phyloP scores from a whole-genome alignment of 116 monocot genomes.

The Cymodocea nodosa region DNA sequence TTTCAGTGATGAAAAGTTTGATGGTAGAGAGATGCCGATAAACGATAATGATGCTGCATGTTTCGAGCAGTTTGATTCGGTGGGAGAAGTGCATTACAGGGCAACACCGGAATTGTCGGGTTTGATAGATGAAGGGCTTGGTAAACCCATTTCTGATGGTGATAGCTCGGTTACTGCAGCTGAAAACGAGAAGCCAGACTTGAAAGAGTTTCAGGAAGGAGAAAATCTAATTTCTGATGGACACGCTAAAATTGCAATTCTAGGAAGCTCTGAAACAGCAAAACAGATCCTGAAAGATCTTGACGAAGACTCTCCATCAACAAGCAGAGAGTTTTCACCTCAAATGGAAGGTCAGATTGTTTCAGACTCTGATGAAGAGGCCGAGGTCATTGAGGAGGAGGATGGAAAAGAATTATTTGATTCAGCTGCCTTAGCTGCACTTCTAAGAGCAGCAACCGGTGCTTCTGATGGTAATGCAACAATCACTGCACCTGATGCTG shows the following conservation, averaged over 20 bases:
- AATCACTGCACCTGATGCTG: conserved; percentile 34
- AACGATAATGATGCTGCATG: background rate
- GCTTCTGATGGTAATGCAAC: conserved; percentile 44
- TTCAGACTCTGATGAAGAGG: conserved; percentile 58
- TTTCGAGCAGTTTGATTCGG: background rate
- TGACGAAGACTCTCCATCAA: conserved; percentile 31
- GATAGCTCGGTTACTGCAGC: background rate
- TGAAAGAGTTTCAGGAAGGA: background rate
- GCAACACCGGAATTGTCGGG: background rate
- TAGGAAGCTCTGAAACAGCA: conserved; percentile 27
- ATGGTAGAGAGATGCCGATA: background rate
- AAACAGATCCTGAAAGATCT: conserved; percentile 47
- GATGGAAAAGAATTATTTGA: conserved; percentile 61
- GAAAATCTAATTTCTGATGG: conserved; percentile 6
- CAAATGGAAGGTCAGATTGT: conserved; percentile 42
- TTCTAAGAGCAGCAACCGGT: conserved; percentile 71
- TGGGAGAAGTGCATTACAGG: background rate
- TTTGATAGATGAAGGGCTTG: background rate
- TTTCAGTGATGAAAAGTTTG: too few relatives aligned
- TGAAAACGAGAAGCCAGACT: background rate
- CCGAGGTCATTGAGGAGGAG: conserved; percentile 43
- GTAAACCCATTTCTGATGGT: background rate
- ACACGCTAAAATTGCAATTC: conserved; percentile 31
- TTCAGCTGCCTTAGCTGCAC: conserved; percentile 62
- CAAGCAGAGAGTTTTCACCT: conserved; percentile 14